phyloP scores from a whole-genome alignment of 2,329 filamentous ascomycete species.

The Fusarium armeniacum region DNA sequence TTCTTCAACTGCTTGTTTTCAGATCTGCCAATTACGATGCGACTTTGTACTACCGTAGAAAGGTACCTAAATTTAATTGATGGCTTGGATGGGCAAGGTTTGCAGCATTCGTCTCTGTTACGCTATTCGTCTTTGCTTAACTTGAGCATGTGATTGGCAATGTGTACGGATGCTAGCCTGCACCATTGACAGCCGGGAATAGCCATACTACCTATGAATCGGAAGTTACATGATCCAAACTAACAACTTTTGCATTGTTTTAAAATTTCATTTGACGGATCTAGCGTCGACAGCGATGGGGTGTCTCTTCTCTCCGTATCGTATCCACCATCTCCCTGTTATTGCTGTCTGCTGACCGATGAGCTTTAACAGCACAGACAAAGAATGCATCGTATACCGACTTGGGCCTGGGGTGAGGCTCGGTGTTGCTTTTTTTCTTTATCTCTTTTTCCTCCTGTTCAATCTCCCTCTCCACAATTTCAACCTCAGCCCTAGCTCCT shows the following conservation, averaged over 20 bases:
- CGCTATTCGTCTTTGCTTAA: background rate
- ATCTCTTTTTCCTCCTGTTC: conserved; percentile 1
- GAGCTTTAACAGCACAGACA: conserved; percentile 38
- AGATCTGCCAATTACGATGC: background rate
- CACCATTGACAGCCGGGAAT: background rate
- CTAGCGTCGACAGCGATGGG: conserved; percentile 23
- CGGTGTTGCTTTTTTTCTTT: conserved; percentile 19
- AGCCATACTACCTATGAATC: background rate
- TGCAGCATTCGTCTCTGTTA: background rate
- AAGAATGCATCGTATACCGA: conserved; percentile 19
- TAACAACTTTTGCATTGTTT: background rate
- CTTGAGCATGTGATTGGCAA: background rate
- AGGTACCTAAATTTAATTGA: background rate
- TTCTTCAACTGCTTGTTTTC: conserved; percentile 3
- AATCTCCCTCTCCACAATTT: conserved; percentile 38
- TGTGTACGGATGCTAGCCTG: background rate
- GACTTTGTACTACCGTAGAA: too few relatives aligned
- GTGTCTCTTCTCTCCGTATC: conserved; percentile 26
- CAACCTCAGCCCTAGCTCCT: conserved; percentile 40
- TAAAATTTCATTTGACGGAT: conserved; percentile 17
- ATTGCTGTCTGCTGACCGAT: conserved; percentile 39
- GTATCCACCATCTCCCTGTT: conserved; percentile 35
- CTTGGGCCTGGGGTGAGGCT: conserved; percentile 28
- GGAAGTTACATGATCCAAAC: background rate
- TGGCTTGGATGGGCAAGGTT: background rate